phyloP scores from a whole-genome alignment of 106 monocot species.

The Allium cepa region DNA sequence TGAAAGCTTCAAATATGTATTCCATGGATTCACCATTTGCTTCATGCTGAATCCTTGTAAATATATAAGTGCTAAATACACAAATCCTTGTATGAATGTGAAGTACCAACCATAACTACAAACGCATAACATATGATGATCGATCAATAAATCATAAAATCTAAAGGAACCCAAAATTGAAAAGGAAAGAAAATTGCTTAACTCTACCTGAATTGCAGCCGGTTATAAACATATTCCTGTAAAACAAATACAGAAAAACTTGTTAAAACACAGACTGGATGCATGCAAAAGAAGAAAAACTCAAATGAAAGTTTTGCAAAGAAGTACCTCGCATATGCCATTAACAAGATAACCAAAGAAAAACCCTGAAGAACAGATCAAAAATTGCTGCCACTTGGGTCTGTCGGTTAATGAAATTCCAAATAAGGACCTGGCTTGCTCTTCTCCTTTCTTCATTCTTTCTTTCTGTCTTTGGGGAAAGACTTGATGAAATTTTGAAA shows the following conservation, averaged over 20 bases:
- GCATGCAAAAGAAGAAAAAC: constrained; percentile 3
- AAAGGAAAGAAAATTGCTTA: neutral
- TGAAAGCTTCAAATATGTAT: constrained; percentile 76
- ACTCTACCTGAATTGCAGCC: constrained; percentile 68
- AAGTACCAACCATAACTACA: constrained; percentile 97
- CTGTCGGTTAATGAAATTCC: constrained; percentile 59
- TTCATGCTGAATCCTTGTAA: constrained; percentile 77
- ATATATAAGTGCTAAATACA: constrained; percentile 62
- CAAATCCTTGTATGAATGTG: constrained; percentile 91
- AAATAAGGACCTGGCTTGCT: constrained; percentile 72
- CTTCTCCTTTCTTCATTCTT: constrained; percentile 13
- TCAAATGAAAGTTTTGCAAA: neutral
- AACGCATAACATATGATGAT: neutral
- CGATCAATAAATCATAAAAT: neutral
- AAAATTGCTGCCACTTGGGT: constrained; percentile 86
- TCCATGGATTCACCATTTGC: constrained; percentile 96
- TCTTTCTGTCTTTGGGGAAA: neutral
- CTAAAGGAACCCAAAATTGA: neutral
- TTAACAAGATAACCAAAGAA: constrained; percentile 98
- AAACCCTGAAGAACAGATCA: constrained; percentile 87
- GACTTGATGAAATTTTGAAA: neutral
- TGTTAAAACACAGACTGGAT: neutral
- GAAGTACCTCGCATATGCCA: constrained; percentile 79
- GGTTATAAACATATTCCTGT: constrained; percentile 98
- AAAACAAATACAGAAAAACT: constrained; percentile 1